These are phyloP conservation scores for Amanita rubescens DNA, from an alignment of 768 basidiomycete species.

Conservation along the genomic window DNA sequence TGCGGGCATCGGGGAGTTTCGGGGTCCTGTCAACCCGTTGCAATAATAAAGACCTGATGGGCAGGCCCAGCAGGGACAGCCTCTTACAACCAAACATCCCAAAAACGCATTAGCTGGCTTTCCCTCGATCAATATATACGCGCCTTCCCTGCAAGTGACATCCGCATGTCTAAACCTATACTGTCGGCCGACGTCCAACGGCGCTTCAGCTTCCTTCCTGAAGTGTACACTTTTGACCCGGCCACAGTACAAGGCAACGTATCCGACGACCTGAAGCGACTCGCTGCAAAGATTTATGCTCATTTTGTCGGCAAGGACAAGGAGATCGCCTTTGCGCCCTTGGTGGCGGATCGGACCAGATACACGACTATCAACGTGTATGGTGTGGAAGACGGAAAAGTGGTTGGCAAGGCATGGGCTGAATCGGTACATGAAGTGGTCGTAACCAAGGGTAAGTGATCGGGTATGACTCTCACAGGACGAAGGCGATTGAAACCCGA, in stretches of 20 bases:
- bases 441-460: background rate
- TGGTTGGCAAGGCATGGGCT: background rate
- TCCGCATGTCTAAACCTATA: background rate
- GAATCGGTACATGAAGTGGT: background rate
- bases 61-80: too few relatives aligned
- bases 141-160: background rate
- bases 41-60: too few relatives aligned
- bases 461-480: background rate
- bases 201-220: background rate
- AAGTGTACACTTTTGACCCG: conserved; percentile 14
- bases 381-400: conserved; percentile 9
- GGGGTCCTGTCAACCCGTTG: too few relatives aligned
- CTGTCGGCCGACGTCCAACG: background rate
- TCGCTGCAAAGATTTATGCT: conserved; percentile 21
- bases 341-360: conserved; percentile 21
- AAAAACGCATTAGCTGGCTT: too few relatives aligned
- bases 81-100: too few relatives aligned
- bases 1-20: too few relatives aligned
- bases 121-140: too few relatives aligned
- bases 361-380: conserved; percentile 20
- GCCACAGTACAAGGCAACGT: conserved; percentile 25
- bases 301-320: conserved; percentile 22
- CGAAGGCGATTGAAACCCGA: background rate
- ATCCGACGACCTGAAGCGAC: conserved; percentile 24
- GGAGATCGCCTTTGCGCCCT: conserved; percentile 18